These are phyloP conservation scores for Torulaspora globosa DNA, from an alignment of 1,139 yeast genomes.

Conservation along the genomic window DNA sequence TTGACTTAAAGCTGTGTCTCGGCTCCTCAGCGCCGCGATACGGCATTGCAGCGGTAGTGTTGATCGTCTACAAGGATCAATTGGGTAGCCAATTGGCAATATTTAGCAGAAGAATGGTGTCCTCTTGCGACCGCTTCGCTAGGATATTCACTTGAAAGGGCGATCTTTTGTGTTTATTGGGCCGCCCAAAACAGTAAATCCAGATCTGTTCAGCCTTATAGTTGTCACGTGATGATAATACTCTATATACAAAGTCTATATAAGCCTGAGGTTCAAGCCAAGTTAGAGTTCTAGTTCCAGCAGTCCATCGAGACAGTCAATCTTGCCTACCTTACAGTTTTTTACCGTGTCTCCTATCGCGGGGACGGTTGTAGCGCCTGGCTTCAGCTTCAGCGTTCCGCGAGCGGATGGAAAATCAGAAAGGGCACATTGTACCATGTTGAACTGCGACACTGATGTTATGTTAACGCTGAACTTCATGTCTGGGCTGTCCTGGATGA, in stretches of 20 bases:
- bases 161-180: constrained; percentile 11
- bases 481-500: constrained; percentile 13
- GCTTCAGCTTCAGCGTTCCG: constrained; percentile 29
- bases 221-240: constrained; percentile 1
- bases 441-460: constrained; percentile 41
- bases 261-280: not conserved
- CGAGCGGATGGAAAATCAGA: constrained; percentile 40
- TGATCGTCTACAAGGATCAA: constrained; percentile 1
- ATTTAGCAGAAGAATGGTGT: not conserved
- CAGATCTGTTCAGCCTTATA: not conserved
- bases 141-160: not conserved
- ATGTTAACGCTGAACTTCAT: constrained; percentile 38
- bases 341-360: constrained; percentile 42
- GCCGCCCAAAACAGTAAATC: constrained; percentile 7
- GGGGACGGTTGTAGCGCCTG: constrained; percentile 28
- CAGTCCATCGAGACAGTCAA: constrained; percentile 42
- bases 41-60: constrained; percentile 2
- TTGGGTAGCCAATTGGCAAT: not conserved
- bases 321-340: constrained; percentile 39
- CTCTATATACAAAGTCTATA: not conserved
- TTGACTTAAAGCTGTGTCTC: constrained; percentile 10
- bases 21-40: constrained; percentile 9
- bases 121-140: not conserved
- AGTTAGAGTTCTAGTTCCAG: constrained; percentile 28
- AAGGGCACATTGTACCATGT: constrained; percentile 41